Evolutionary conservation across 2,329 filamentous ascomycete genomes (phyloP), one percentile per base, ranked within the genome.

Genomic region (Cadophora malorum): DNA sequence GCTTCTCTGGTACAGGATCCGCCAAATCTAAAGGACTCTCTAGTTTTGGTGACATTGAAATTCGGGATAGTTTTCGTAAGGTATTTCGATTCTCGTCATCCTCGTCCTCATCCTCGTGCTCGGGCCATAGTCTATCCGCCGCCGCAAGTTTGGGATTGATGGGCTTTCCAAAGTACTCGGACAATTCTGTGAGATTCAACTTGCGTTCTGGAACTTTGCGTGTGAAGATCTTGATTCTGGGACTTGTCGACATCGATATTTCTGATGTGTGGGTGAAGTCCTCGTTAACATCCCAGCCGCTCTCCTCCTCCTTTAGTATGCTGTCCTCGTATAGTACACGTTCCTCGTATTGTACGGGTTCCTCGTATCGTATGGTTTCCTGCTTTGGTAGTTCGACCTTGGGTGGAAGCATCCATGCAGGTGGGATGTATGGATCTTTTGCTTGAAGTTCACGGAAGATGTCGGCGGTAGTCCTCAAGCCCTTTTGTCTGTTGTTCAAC

Each of bases 111-210:
- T 60, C 65, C 41, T 45, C 41, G 10, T 45, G 10, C 41, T 45
- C 41, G 16, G 41, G 41, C 41, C 41, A 45, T 5, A 16, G 16
- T 45, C 41, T 45, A 45, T 45, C 16, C 41, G 41, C 41, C 14
- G 41, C 41, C 12, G 16, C 16, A 10, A 45, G 16, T 45, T 14
- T 45, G 12, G 12, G 4, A 19, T 45, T 45, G 16, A 16, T 14
- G 10, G 41, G 4, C 41, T 45, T 45, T 55, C 56, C 60, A 63
- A 33, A 16, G 35, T 63, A 31, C 50, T 67, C 33, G 14, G 50
- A 28, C 38, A 23, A 8, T 45, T 31, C 45, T 10, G 21, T 5
- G n/a, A 49, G 21, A 49, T n/a, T 49, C 45, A 49, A 21, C 10
- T 49, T 49, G 19, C 45, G 41, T 14, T 45, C 16, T 14, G 41